Percentiles rank a stretch among this genome's conserved stretches.
phyloP scores from a whole-genome alignment of 176 grass and related monocot species.

The Panicum miliaceum region DNA sequence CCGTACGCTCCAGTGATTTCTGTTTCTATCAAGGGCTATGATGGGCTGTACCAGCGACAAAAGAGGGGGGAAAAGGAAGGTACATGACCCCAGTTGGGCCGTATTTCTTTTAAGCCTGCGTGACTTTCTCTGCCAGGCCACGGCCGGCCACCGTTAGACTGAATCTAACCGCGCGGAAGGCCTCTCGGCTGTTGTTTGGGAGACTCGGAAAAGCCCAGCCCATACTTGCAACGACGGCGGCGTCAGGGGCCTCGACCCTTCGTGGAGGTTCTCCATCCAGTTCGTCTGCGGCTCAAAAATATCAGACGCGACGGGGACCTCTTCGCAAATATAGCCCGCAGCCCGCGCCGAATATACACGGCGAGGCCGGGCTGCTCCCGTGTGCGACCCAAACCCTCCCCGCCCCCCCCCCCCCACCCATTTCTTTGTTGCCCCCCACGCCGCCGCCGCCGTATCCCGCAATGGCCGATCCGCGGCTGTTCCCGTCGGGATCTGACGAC shows the following conservation, averaged over 20 bases:
- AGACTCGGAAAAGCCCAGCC: neutral
- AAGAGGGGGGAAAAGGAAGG: too few species aligned
- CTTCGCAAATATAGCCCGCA: conserved; percentile 20
- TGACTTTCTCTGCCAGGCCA: too few species aligned
- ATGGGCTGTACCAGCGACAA: too few species aligned
- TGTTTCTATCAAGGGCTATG: too few species aligned
- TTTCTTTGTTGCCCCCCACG: conserved; percentile 42
- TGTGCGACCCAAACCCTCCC: conserved; percentile 36
- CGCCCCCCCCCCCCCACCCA: too few species aligned
- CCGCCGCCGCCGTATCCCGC: conserved; percentile 25
- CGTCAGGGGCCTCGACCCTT: neutral
- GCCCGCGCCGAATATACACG: conserved; percentile 24
- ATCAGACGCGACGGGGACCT: neutral
- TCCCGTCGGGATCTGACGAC: conserved; percentile 53
- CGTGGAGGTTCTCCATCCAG: neutral
- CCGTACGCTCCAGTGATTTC: too few species aligned
- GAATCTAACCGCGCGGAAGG: too few species aligned
- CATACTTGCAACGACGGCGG: neutral
- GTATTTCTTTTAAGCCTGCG: too few species aligned
- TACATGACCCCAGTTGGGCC: too few species aligned
- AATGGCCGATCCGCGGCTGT: conserved; percentile 55
- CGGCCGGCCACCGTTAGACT: too few species aligned
- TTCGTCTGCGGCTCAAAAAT: neutral
- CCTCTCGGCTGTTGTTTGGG: too few species aligned
- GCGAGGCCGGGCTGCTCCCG: neutral